phyloP scores from a whole-genome alignment of 805 yeast genomes.

The Tetrapisispora taiwanensis region DNA sequence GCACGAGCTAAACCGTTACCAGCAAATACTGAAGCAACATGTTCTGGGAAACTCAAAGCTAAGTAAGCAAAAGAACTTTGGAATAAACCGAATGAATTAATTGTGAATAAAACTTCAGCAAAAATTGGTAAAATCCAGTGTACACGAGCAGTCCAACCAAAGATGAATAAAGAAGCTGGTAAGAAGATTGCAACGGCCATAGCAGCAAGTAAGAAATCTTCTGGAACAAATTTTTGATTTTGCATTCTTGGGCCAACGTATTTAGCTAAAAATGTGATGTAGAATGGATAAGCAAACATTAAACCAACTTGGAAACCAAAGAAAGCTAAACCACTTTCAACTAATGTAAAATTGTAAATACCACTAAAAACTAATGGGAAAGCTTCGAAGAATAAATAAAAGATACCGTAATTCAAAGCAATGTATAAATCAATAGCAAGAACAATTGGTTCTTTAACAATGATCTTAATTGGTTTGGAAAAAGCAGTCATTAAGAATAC shows the following conservation, averaged over 20 bases:
- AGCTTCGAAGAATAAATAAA: slow-evolving; percentile 52
- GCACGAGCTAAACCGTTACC: slow-evolving; percentile 45
- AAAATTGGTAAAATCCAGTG: slow-evolving; percentile 45
- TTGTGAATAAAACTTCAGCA: slow-evolving; percentile 33
- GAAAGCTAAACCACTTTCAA: slow-evolving; percentile 35
- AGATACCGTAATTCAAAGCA: slow-evolving; percentile 42
- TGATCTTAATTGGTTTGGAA: slow-evolving; percentile 42
- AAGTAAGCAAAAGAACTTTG: slow-evolving; percentile 44
- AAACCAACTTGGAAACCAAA: slow-evolving; percentile 35
- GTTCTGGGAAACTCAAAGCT: slow-evolving; percentile 38
- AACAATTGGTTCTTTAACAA: slow-evolving; percentile 48
- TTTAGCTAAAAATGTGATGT: slow-evolving; percentile 20
- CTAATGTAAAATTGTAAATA: slow-evolving; percentile 36
- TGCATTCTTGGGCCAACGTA: slow-evolving; percentile 22
- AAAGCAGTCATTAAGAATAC: slow-evolving; percentile 26
- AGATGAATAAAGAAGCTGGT: slow-evolving; percentile 37
- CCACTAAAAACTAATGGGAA: slow-evolving; percentile 46
- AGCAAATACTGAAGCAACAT: slow-evolving; percentile 50
- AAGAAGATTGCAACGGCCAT: slow-evolving; percentile 33
- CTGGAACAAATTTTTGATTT: slow-evolving; percentile 31
- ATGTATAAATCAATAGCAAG: slow-evolving; percentile 42
- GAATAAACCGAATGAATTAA: slow-evolving; percentile 37
- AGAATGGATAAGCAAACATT: slow-evolving; percentile 29
- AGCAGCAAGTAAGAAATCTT: slow-evolving; percentile 33
- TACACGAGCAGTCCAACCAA: slow-evolving; percentile 41